Evolutionary conservation across 345 rosid species (phyloP), one percentile per base, ranked within the genome.

Genomic region (Linum tenue): DNA sequence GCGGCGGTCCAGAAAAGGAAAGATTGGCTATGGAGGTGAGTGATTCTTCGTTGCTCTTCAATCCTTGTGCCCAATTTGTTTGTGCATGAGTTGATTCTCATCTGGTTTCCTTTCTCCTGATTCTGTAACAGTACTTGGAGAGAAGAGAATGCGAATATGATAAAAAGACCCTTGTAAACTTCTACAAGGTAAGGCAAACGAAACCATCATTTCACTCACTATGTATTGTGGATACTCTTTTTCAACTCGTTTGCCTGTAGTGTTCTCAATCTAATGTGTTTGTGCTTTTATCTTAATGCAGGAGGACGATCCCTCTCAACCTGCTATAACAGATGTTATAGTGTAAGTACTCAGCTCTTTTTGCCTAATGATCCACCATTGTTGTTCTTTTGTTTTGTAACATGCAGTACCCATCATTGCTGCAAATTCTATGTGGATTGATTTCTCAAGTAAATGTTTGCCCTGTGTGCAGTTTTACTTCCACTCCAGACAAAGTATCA

Each of bases 71-170:
- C 16, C 22, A 56, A 57, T 11, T 48, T 55, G 39, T 6, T 7
- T 42, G 31, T 11, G 4, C 12, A 22, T 55, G 5, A 2, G 11
- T 31, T 22, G 55, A 16, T 7, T 62, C 37, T n/a, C 51, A 60
- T 62, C 14, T 59, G 37, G 65, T 66, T 3, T 44, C 15, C 15
- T 10, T 39, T 1, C 22, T 77, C 36, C 64, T 38, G 7, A n/a
- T 69, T n/a, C 1, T 39, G 39, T 44, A 72, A 67, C 70, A 94
- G 97, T 90, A 90, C 83, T 73, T 94, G 84, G 92, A 94, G 74
- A 76, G 80, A 70, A 88, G 96, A 70, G 99, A 94, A 72, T 94
- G 99, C n/a, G 99, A 94, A 71, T 94, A 90, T 39, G 99, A 94
- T 71, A 73, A 64, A 17, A 90, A 88, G 83, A 79, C 91, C 48